phyloP scores from a whole-genome alignment of 768 basidiomycete species.

The Glaciozyma martinii region DNA sequence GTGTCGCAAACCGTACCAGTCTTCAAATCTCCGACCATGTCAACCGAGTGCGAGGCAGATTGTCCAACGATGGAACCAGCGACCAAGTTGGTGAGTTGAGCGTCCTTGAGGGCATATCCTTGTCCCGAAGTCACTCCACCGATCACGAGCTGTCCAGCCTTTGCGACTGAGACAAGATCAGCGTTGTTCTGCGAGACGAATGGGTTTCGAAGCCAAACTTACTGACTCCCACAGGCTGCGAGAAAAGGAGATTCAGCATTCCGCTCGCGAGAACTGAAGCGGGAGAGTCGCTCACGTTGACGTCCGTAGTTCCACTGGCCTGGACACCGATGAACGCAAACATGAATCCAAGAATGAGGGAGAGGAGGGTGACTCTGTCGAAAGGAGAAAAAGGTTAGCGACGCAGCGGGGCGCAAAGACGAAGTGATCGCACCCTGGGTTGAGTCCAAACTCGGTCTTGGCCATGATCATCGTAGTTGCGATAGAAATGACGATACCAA shows the following conservation, averaged over 20 bases:
- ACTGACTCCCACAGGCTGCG: too few relatives aligned
- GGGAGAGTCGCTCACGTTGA: conserved; percentile 41
- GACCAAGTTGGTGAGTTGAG: not conserved
- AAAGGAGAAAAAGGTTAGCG: too few relatives aligned
- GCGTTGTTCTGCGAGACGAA: too few relatives aligned
- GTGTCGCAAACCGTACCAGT: not conserved
- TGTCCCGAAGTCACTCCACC: not conserved
- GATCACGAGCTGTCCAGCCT: not conserved
- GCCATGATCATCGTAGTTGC: not conserved
- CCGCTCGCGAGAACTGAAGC: too few relatives aligned
- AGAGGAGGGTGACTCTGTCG: conserved; percentile 44
- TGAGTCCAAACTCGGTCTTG: conserved; percentile 11
- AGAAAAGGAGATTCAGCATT: too few relatives aligned
- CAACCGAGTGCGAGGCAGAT: not conserved
- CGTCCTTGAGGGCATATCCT: not conserved
- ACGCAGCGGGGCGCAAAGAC: too few relatives aligned
- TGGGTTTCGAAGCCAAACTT: too few relatives aligned
- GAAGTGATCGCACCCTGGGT: not conserved
- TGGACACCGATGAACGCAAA: conserved; percentile 63
- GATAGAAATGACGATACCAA: not conserved
- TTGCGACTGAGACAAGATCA: not conserved
- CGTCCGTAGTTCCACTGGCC: conserved; percentile 52
- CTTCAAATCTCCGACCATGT: not conserved
- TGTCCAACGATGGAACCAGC: not conserved
- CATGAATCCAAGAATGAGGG: conserved; percentile 54